Base-by-base conservation (phyloP, 257 asterid genomes). In the Echites panduratus region DNA sequence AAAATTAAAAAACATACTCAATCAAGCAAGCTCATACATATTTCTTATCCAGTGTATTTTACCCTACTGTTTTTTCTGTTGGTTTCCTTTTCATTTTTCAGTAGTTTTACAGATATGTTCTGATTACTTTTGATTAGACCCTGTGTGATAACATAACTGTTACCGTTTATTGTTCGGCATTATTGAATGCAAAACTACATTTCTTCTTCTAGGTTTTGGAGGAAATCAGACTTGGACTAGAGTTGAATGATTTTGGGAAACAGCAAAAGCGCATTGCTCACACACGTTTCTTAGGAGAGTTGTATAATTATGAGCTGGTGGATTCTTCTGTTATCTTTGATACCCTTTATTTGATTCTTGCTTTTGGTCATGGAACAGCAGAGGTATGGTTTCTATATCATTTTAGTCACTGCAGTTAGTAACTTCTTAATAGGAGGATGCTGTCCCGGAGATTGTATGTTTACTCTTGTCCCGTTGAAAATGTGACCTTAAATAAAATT, bases 321-420 rank as follows among this genome's bases (percentile, higher is more conserved):
- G 99, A 92, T 78, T 95, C 99, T 56, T 90, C 97, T 72, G 95
- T 95, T 80, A 89, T 95, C 53, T 95, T 95, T 78, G 98, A 95
- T 81, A 90, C 97, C 3, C 97, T 95, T 38, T 84, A 87, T 80
- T 84, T 92, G 82, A 85, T 92, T 78, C 89, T 92, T 50, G 82
- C 74, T 74, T 95, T 90, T 79, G 97, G 97, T 79, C 89, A 95
- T 85, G 98, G 98, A 75, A 89, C 96, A 54, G 40, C 87, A 41
- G 98, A 95, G 99, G 99, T 91, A 85, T 70, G 84, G 66, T 75
- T 44, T 73, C n/a, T 29, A 35, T 26, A 71, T 41, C 9, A 64
- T 49, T 41, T 48, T 53, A 49, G 48, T 49, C 13, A 45, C 70
- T 47, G 6, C 38, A 52, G 53, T 53, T 53, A 14, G 27, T 19